A percentile compares a stretch with the other conserved stretches of the same genome.
phyloP scores from a whole-genome alignment of 768 basidiomycete genomes.

The Antrodiella citrinella region DNA sequence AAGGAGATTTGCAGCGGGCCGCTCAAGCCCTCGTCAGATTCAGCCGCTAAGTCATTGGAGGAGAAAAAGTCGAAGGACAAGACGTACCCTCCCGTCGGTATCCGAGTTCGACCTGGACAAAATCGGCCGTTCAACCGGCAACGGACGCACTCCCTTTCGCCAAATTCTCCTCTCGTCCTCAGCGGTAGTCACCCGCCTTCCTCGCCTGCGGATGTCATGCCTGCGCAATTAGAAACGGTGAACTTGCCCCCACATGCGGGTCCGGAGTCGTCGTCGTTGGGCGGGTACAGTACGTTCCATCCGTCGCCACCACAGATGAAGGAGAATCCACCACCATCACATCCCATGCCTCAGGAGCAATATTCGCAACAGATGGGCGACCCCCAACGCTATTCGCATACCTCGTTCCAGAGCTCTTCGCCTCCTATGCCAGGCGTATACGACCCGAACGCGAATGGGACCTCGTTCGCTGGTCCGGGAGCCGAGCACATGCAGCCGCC shows the following conservation, averaged over 20 bases:
- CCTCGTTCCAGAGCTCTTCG: background rate
- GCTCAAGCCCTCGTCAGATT: slow-evolving; percentile 7
- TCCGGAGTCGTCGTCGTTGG: background rate
- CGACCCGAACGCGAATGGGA: slow-evolving; percentile 4
- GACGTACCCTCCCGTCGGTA: slow-evolving; percentile 35
- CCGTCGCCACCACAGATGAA: slow-evolving; percentile 3
- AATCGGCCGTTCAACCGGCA: slow-evolving; percentile 4
- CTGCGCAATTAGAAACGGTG: background rate
- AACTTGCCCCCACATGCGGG: background rate
- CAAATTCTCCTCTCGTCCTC: background rate
- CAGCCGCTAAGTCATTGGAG: slow-evolving; percentile 18
- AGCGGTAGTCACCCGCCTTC: background rate
- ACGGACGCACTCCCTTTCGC: slow-evolving; percentile 6
- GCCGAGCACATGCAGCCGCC: slow-evolving; percentile 1
- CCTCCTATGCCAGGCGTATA: slow-evolving; percentile 2
- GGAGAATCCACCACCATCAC: background rate
- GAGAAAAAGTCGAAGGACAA: slow-evolving; percentile 27
- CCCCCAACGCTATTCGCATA: background rate
- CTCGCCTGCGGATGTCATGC: background rate
- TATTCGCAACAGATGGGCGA: background rate
- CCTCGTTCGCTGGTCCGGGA: slow-evolving; percentile 4
- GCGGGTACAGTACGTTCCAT: slow-evolving; percentile 1
- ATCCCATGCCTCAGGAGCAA: background rate
- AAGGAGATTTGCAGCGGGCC: background rate
- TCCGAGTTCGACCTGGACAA: slow-evolving; percentile 37